Base-by-base conservation (phyloP, 345 rosid species). In the Dipteronia dyeriana region DNA sequence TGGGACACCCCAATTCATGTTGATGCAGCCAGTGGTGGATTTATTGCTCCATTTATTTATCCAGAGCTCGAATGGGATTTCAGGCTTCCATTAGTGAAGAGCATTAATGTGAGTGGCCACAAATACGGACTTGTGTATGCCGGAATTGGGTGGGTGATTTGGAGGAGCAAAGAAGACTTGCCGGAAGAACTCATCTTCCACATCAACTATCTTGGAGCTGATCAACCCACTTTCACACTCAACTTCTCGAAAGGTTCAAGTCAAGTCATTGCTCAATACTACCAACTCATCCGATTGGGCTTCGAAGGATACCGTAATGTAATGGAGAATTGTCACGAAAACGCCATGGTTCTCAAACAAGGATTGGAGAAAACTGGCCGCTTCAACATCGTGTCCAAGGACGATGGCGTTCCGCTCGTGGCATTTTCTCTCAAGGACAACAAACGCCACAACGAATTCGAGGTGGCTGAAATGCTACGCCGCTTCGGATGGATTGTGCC, bases 401-500 rank as follows among this genome's bases (percentile, higher is more conserved):
- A 84, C 41, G 41, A 76, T 1, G 91, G 91, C 0, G 91, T 88
- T 0, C 91, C 91, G 1, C 79, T 88, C 0, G 89, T 88, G 51
- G 88, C 91, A 39, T 86, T 88, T 71, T 81, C 87, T 9, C 84
- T 88, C 19, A 84, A 84, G 75, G 86, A 88, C 80, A 71, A 72
- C 20, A 74, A 49, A 79, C 11, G 41, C 10, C 80, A 77, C 61
- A 70, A 79, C 7, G 91, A 86, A 43, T 88, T 88, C 71, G 80
- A 86, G 70, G 71, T 88, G 10, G 59, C 91, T 0, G 90, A 87
- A 10, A 77, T 72, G 71, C 80, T 87, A 29, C 79, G 90, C 23
- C 79, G 86, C 34, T 94, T 84, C 25, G 97, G 98, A 3, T 94
- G 97, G 97, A 94, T 92, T 4, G 89, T 94, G 43, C 98, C 97